Evolutionary conservation across 2,329 filamentous ascomycete genomes (phyloP), one percentile per base, ranked within the genome.

Genomic region (Lasiodiplodia theobromae): DNA sequence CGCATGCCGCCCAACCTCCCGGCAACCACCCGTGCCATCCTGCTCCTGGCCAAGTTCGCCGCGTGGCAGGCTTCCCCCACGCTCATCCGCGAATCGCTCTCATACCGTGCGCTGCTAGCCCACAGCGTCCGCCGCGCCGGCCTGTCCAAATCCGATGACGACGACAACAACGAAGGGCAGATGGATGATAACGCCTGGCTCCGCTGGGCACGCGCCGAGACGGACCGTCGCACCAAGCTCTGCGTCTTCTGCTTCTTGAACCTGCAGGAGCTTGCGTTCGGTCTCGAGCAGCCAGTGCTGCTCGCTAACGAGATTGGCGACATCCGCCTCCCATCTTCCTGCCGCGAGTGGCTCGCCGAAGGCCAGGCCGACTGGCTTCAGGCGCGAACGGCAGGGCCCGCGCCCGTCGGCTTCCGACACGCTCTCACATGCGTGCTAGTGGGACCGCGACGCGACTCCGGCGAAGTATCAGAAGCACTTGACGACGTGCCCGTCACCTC

Each of bases 301-400:
- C 21, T 44, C 4, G 37, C 38, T 8, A 21, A 37, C 37, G 57
- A 62, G n/a, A n/a, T 60, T 12, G n/a, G 37, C 11, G 37, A 23
- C 28, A 18, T 60, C 12, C 56, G 34, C 14, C 34, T 60, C 6
- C 56, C 56, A 11, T 38, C 28, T 2, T 60, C 56, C 2, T 60
- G 56, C 56, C 28, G 56, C 34, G 56, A 60, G 21, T 60, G 56
- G 56, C 56, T 60, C 2, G 34, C 56, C 14, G 56, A 60, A 8
- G 34, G 34, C 31, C 28, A 60, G n/a, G 14, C 56, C 8, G 56
- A 37, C 31, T 60, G 56, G 56, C 4, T 60, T 8, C 8, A 12
- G 8, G 56, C 56, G 6, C 28, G 56, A 4, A 12, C 4, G 10
- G 56, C 40, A n/a, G 23, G 16, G 3, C 56, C 23, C 0, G 34